Evolutionary conservation across 768 basidiomycete species (phyloP).

Genomic region (Lentinula raphanica): DNA sequence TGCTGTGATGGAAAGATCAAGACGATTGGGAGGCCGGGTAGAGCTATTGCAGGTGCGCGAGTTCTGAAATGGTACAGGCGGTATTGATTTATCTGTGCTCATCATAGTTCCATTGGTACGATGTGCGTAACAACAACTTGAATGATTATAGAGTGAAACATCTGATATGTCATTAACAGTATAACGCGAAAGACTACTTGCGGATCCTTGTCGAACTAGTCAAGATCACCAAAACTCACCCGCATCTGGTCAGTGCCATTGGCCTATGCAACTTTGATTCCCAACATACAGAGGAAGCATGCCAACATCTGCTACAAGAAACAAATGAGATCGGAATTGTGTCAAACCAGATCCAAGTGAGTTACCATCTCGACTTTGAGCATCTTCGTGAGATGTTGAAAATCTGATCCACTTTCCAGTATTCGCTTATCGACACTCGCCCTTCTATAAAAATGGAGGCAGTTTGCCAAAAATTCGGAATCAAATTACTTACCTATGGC

Average conservation of each 20-base stretch:
- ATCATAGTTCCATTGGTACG: constrained; percentile 53
- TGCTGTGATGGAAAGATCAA: constrained; percentile 45
- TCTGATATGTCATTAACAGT: constrained; percentile 1
- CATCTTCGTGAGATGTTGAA: not conserved
- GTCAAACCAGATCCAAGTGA: constrained; percentile 57
- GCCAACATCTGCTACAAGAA: constrained; percentile 27
- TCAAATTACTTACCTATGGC: constrained; percentile 59
- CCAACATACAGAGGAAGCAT: constrained; percentile 49
- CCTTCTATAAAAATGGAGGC: constrained; percentile 52
- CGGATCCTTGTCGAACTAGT: constrained; percentile 10
- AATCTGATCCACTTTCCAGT: constrained; percentile 26
- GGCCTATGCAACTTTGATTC: constrained; percentile 60
- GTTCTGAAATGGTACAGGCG: not conserved
- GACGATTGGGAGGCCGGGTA: constrained; percentile 37
- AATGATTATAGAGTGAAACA: not conserved
- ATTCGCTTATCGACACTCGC: constrained; percentile 54
- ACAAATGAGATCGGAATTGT: constrained; percentile 52
- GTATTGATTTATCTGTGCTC: not conserved
- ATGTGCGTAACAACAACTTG: constrained; percentile 22
- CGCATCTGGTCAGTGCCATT: constrained; percentile 35
- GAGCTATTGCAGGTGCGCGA: constrained; percentile 51
- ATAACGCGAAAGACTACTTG: constrained; percentile 12
- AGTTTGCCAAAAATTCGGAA: constrained; percentile 45
- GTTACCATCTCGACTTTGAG: not conserved
- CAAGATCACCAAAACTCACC: constrained; percentile 11